Conservation (phyloP, 257 asterid species). For the Przewalskia tangutica region DNA sequence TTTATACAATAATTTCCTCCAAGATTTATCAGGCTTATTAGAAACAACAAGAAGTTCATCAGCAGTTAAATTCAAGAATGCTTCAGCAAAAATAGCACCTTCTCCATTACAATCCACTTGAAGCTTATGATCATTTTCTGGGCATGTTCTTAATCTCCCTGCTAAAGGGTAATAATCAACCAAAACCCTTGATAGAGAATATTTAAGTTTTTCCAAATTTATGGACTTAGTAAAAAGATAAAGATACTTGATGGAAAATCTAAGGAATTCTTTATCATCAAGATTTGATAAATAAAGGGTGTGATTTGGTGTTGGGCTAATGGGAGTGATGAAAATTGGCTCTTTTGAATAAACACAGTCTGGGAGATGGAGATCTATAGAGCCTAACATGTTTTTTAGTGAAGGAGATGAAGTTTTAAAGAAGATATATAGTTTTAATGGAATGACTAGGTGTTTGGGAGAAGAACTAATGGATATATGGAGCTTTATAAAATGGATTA, state of each 20-base stretch:
- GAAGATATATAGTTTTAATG: background rate
- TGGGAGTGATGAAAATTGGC: constrained; percentile 42
- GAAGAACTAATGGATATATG: background rate
- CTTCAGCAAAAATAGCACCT: constrained; percentile 79
- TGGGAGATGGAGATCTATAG: constrained; percentile 51
- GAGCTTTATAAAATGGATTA: background rate
- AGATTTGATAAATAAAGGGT: constrained; percentile 61
- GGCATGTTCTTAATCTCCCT: constrained; percentile 45
- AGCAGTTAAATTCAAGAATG: constrained; percentile 42
- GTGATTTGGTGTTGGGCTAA: constrained; percentile 39
- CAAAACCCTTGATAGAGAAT: constrained; percentile 46
- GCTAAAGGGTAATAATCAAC: constrained; percentile 73
- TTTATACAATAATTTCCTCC: constrained; percentile 52
- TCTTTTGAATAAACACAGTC: constrained; percentile 38
- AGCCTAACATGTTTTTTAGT: background rate
- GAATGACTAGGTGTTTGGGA: background rate
- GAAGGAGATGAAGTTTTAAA: background rate
- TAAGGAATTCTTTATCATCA: constrained; percentile 68
- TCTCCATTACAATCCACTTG: constrained; percentile 71
- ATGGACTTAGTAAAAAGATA: constrained; percentile 41
- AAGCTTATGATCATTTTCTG: constrained; percentile 42
- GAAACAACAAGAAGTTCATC: constrained; percentile 35
- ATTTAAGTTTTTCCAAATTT: constrained; percentile 27
- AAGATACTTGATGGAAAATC: constrained; percentile 66
- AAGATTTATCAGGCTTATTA: constrained; percentile 43